phyloP scores from a whole-genome alignment of 805 yeast genomes.

The Ogataea trehaloabstinens region DNA sequence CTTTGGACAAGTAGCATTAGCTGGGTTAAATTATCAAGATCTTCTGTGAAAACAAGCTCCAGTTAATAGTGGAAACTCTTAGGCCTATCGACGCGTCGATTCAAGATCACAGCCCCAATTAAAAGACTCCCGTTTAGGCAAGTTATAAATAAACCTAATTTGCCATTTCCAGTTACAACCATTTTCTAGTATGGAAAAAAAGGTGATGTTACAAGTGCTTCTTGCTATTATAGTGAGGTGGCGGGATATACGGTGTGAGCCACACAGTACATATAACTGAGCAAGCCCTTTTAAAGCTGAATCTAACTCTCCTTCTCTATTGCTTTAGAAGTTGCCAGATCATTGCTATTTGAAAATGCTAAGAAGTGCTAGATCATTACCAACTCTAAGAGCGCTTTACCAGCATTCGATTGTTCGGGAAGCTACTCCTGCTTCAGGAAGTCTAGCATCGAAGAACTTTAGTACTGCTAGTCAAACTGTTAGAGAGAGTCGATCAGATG shows the following conservation, averaged over 20 bases:
- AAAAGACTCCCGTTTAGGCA: not conserved
- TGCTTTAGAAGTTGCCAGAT: too few relatives aligned
- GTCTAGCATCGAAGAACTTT: slow-evolving; percentile 10
- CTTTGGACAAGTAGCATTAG: too few relatives aligned
- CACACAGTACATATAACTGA: too few relatives aligned
- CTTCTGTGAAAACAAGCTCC: too few relatives aligned
- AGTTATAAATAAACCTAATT: not conserved
- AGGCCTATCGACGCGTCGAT: not conserved
- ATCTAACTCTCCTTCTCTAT: too few relatives aligned
- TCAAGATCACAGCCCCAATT: not conserved
- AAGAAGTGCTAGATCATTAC: slow-evolving; percentile 35
- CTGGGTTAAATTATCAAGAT: too few relatives aligned
- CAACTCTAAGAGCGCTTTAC: slow-evolving; percentile 29
- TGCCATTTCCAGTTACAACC: not conserved
- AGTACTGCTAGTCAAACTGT: slow-evolving; percentile 5
- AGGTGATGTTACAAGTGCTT: too few relatives aligned
- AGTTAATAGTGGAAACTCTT: too few relatives aligned
- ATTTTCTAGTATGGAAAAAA: too few relatives aligned
- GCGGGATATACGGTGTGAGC: too few relatives aligned
- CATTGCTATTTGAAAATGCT: slow-evolving; percentile 17
- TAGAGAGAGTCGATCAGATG: slow-evolving; percentile 9
- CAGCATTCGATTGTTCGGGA: slow-evolving; percentile 23
- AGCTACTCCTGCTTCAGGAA: slow-evolving; percentile 1
- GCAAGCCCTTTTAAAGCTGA: too few relatives aligned
- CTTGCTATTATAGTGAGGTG: too few relatives aligned